Evolutionary conservation across 2,329 filamentous ascomycete species (phyloP).

Genomic region (Cladorrhinum sp.): DNA sequence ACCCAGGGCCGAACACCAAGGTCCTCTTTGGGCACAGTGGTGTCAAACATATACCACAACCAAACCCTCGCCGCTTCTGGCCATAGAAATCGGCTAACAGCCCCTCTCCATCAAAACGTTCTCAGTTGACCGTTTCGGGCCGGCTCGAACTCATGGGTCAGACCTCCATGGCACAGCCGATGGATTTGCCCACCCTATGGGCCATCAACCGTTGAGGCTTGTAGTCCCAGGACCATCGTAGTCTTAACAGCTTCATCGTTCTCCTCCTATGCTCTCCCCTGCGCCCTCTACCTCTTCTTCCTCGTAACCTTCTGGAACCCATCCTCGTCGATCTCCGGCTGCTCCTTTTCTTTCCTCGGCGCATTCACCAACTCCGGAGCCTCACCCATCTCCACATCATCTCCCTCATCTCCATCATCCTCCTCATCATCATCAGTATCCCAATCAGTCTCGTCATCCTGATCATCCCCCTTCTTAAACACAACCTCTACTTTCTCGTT

Average conservation of each 20-base stretch:
- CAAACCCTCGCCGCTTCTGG: background rate
- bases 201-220: background rate
- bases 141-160: too few species aligned
- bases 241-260: background rate
- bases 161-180: background rate
- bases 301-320: constrained; percentile 74
- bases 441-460: constrained; percentile 59
- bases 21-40: background rate
- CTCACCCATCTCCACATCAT: constrained; percentile 66
- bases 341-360: constrained; percentile 52
- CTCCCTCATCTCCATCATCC: constrained; percentile 52
- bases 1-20: background rate
- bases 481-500: constrained; percentile 40
- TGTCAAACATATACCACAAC: background rate
- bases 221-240: background rate
- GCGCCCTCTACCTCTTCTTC: constrained; percentile 55
- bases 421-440: constrained; percentile 53
- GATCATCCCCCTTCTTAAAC: constrained; percentile 54
- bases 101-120: background rate
- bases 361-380: constrained; percentile 58
- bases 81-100: background rate
- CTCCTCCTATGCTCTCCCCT: background rate
- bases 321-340: constrained; percentile 75
- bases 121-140: background rate
- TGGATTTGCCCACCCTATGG: background rate